Conservation (phyloP, 352 stramenopile genomes). For the Nothophytophthora sp. region DNA sequence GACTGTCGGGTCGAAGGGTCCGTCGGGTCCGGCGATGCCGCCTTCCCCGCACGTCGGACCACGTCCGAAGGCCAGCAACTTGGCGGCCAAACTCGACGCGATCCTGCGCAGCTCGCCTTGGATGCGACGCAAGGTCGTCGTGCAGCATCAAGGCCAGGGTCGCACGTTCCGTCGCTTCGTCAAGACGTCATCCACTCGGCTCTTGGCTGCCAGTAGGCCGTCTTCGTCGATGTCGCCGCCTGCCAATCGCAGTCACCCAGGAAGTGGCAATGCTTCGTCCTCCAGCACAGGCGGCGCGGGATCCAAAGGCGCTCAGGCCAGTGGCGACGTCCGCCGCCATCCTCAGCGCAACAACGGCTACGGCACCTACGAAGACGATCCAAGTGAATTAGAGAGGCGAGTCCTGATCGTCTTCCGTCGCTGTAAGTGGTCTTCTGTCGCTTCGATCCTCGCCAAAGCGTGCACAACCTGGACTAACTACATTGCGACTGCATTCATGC, state of each 20-base stretch:
- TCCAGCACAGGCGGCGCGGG: too few species aligned
- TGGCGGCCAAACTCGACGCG: constrained; percentile 62
- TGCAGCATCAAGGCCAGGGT: constrained; percentile 34
- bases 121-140: constrained; percentile 60
- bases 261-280: constrained; percentile 3
- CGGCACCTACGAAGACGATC: background rate
- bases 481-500: background rate
- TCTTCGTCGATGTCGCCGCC: background rate
- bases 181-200: constrained; percentile 11
- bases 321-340: constrained; percentile 5
- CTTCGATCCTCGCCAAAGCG: too few species aligned
- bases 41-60: constrained; percentile 22
- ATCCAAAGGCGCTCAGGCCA: too few species aligned
- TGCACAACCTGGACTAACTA: background rate
- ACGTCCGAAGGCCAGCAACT: constrained; percentile 29
- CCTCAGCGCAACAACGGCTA: constrained; percentile 10
- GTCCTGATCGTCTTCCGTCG: constrained; percentile 56
- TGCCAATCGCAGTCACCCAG: constrained; percentile 4
- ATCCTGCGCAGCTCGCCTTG: constrained; percentile 56
- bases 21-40: background rate
- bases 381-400: constrained; percentile 19
- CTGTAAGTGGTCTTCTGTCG: constrained; percentile 31
- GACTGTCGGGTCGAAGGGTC: too few species aligned
- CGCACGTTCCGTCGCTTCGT: constrained; percentile 15
- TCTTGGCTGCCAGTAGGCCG: constrained; percentile 6